Evolutionary conservation across 208 protist species (phyloP).

Genomic region (Crithidia fasciculata): DNA sequence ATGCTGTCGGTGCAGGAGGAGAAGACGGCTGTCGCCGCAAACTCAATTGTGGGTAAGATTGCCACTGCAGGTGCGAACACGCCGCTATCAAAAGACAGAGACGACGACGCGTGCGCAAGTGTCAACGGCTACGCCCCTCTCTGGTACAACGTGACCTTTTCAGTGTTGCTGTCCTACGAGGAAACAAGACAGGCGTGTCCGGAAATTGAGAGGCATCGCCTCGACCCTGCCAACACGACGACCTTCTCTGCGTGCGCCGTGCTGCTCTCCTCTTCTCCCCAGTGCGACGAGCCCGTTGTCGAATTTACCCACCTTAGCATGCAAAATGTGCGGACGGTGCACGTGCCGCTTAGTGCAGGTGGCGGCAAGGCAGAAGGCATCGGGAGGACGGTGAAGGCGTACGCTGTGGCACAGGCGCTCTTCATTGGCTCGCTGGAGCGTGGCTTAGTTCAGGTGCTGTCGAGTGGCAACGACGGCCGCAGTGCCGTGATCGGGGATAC

Average conservation of each 20-base stretch:
- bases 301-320: conserved; percentile 15
- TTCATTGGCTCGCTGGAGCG: conserved; percentile 16
- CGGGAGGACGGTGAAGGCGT: not conserved
- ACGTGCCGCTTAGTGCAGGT: too few relatives aligned
- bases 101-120: not conserved
- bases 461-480: not conserved
- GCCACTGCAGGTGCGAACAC: too few relatives aligned
- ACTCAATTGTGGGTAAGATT: too few relatives aligned
- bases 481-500: not conserved
- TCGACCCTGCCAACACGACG: not conserved
- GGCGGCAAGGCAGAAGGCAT: too few relatives aligned
- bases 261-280: conserved; percentile 21
- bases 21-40: too few relatives aligned
- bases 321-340: not conserved
- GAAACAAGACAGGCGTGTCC: conserved; percentile 9
- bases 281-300: conserved; percentile 19
- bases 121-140: conserved; percentile 53
- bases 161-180: conserved; percentile 35
- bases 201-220: not conserved
- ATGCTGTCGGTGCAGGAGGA: not conserved
- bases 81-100: too few relatives aligned
- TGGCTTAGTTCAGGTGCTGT: conserved; percentile 4
- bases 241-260: conserved; percentile 11
- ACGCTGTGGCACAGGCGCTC: conserved; percentile 18
- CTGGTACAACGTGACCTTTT: conserved; percentile 62